Evolutionary conservation across 2,329 filamentous ascomycete genomes (phyloP), one percentile per base, ranked within the genome.

Genomic region (Monilinia aucupariae): DNA sequence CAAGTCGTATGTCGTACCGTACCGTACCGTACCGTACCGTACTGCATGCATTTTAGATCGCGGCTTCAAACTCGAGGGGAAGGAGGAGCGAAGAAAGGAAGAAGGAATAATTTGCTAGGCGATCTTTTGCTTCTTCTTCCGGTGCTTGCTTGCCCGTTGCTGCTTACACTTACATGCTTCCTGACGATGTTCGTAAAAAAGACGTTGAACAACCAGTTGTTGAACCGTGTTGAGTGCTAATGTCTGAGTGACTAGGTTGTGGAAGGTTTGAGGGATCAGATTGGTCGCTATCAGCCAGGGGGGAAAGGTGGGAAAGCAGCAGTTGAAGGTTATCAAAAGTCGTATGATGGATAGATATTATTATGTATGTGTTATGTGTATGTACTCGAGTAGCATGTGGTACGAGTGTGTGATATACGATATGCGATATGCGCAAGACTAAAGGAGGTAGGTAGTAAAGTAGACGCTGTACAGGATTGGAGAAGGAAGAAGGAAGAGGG

Each of bases 381-480:
- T n/a, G n/a, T n/a, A n/a, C n/a, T n/a, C n/a, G n/a, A n/a, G n/a
- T 43, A n/a, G 17, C 43, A 55, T 55, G 25, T 41, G 15, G 32
- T 34, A 22, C 45, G 53, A 32, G 15, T 25, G 25, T 48, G 22
- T 3, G n/a, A 25, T 15, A 15, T 30, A 25, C 52, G n/a, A 10
- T 30, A 32, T 55, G 53, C 39, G 43, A 25, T 25, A 58, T 58
- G 54, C 27, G 41, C 41, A 56, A 47, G 54, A 56, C 32, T 22
- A 17, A 56, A 27, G 54, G 54, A 47, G 54, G 20, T 25, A 37
- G 54, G 54, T 58, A 56, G 54, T 34, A 47, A n/a, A n/a, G n/a
- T n/a, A n/a, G n/a, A n/a, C n/a, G n/a, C n/a, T n/a, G 54, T 45
- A 47, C 54, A 58, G 41, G 20, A 48, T 47, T 30, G 27, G 27